A percentile compares a stretch with the other conserved stretches of the same genome.
phyloP scores from a whole-genome alignment of 257 asterid genomes.

The Gentiana dahurica region DNA sequence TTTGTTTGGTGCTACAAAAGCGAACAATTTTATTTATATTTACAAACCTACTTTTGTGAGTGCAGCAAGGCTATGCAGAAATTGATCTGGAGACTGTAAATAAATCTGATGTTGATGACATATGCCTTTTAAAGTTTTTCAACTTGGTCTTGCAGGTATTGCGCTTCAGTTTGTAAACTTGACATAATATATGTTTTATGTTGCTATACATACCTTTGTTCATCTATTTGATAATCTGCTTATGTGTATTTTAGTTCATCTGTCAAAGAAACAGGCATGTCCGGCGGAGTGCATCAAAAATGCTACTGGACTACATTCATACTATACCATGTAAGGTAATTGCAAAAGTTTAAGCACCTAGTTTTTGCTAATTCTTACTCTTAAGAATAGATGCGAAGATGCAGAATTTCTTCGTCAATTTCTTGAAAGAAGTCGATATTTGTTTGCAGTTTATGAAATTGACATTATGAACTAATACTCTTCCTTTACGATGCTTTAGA shows the following conservation, averaged over 20 bases:
- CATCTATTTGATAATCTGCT: constrained; percentile 9
- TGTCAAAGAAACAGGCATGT: constrained; percentile 74
- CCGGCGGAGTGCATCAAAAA: constrained; percentile 68
- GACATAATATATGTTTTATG: neutral
- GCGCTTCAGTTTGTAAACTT: constrained; percentile 9
- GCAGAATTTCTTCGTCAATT: neutral
- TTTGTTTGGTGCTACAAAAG: neutral
- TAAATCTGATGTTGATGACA: constrained; percentile 35
- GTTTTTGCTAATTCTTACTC: neutral
- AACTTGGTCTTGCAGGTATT: constrained; percentile 68
- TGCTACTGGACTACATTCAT: constrained; percentile 51
- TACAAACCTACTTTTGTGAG: constrained; percentile 1
- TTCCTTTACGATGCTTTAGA: constrained; percentile 27
- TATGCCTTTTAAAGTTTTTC: constrained; percentile 47
- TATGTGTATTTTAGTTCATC: constrained; percentile 42
- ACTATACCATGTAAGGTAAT: constrained; percentile 80
- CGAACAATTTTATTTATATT: neutral
- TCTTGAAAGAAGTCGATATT: neutral
- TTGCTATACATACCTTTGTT: neutral
- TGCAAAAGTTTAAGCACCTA: constrained; percentile 3
- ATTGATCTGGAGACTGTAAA: constrained; percentile 45
- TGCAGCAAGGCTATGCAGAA: constrained; percentile 78
- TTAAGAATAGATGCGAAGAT: neutral
- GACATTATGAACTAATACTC: neutral
- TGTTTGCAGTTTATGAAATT: neutral